These are phyloP conservation scores for Cladosporium sp. DNA, from an alignment of 2,329 filamentous ascomycete species.

Conservation along the genomic window DNA sequence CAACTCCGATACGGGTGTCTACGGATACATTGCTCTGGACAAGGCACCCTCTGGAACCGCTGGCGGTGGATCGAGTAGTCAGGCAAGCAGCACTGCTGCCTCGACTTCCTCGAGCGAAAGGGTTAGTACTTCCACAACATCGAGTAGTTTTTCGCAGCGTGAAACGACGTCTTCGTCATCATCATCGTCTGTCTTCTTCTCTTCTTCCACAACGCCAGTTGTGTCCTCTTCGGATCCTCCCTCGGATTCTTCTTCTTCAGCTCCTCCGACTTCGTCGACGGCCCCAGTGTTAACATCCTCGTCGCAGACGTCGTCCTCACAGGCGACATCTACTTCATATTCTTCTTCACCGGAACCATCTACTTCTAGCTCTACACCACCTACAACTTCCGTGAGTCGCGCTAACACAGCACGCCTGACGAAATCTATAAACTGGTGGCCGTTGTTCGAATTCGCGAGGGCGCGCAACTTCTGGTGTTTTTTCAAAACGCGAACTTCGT, in stretches of 20 bases:
- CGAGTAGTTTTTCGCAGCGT: constrained; percentile 6
- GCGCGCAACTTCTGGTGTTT: background rate
- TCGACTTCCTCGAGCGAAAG: constrained; percentile 16
- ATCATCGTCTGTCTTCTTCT: constrained; percentile 9
- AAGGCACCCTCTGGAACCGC: constrained; percentile 56
- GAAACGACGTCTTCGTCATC: constrained; percentile 10
- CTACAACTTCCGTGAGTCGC: constrained; percentile 14
- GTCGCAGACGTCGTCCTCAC: constrained; percentile 10
- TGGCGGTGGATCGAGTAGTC: constrained; percentile 27
- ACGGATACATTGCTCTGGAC: constrained; percentile 60
- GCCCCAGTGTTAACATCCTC: constrained; percentile 7
- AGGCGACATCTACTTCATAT: constrained; percentile 15
- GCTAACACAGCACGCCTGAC: background rate
- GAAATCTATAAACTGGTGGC: background rate
- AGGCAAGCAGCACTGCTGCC: constrained; percentile 16
- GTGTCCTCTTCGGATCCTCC: constrained; percentile 9
- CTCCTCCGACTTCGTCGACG: constrained; percentile 6
- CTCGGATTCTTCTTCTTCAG: background rate
- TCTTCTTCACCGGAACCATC: constrained; percentile 9
- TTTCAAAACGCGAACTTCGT: background rate
- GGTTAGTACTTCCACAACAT: constrained; percentile 22
- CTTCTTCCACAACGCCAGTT: constrained; percentile 16
- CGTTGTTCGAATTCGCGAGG: background rate
- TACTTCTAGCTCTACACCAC: constrained; percentile 17
- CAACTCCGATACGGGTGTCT: constrained; percentile 49